These are phyloP conservation scores for Trichoderma koningii DNA, from an alignment of 2,329 filamentous ascomycete species.

Conservation along the genomic window DNA sequence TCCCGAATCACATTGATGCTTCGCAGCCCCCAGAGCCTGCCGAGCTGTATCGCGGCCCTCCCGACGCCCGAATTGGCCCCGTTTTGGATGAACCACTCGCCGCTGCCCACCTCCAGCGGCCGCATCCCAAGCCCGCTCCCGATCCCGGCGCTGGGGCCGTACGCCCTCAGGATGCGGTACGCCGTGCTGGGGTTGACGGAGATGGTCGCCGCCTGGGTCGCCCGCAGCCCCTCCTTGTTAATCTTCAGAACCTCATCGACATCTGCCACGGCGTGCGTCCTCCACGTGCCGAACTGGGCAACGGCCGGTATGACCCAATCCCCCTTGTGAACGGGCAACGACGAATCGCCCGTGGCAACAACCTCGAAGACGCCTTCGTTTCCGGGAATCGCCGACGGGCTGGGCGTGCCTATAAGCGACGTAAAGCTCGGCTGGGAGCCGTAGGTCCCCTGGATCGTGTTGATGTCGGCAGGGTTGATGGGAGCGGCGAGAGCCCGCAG, in stretches of 20 bases:
- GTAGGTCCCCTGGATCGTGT: conserved; percentile 96
- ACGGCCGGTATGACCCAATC: conserved; percentile 92
- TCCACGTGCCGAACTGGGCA: conserved; percentile 89
- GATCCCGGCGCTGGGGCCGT: conserved; percentile 54
- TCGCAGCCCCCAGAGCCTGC: conserved; percentile 79
- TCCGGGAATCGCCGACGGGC: conserved; percentile 76
- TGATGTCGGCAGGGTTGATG: conserved; percentile 97
- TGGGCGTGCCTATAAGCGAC: conserved; percentile 71
- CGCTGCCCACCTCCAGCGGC: conserved; percentile 49
- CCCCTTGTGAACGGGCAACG: conserved; percentile 62
- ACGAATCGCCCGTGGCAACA: conserved; percentile 64
- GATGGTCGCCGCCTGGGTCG: conserved; percentile 82
- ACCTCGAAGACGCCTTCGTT: conserved; percentile 96
- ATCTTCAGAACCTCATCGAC: conserved; percentile 65
- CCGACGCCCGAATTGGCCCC: conserved; percentile 94
- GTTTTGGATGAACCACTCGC: conserved; percentile 96
- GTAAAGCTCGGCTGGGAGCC: conserved; percentile 80
- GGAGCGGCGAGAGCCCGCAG: conserved; percentile 87
- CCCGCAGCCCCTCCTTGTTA: conserved; percentile 68
- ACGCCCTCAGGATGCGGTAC: conserved; percentile 88
- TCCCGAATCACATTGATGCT: conserved; percentile 88
- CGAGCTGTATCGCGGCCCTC: conserved; percentile 86
- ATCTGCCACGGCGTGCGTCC: conserved; percentile 79
- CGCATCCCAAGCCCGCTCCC: conserved; percentile 50
- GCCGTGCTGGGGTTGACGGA: conserved; percentile 93